Evolutionary conservation across 306 rosid genomes (phyloP).

Genomic region (Corylus avellana): DNA sequence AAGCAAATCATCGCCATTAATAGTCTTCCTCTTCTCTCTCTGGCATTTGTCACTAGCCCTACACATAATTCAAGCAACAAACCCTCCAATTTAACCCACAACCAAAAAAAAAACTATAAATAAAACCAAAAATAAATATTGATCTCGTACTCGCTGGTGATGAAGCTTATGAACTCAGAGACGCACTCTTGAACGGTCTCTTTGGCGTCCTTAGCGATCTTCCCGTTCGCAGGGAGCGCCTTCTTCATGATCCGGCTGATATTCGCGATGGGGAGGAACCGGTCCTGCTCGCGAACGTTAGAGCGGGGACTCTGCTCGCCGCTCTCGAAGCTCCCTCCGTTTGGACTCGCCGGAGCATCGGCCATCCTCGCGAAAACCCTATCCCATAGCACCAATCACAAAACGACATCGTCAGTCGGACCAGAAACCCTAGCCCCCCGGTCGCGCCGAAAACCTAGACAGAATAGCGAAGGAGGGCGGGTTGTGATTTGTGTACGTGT

Average conservation of each 20-base stretch:
- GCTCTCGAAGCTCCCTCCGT: slow-evolving; percentile 85
- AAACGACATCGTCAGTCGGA: slow-evolving; percentile 27
- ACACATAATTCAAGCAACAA: slow-evolving; percentile 19
- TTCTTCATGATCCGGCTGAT: slow-evolving; percentile 98
- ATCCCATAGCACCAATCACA: slow-evolving; percentile 17
- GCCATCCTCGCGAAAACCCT: slow-evolving; percentile 68
- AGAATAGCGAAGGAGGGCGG: background rate
- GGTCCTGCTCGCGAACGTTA: slow-evolving; percentile 83
- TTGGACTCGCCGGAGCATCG: slow-evolving; percentile 82
- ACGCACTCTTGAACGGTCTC: slow-evolving; percentile 98
- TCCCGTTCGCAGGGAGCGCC: slow-evolving; percentile 91
- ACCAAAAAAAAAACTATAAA: background rate
- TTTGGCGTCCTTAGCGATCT: slow-evolving; percentile 93
- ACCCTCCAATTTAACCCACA: slow-evolving; percentile 1
- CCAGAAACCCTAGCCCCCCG: slow-evolving; percentile 37
- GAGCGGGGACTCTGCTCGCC: slow-evolving; percentile 95
- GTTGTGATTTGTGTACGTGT: background rate
- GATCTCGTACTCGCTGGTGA: slow-evolving; percentile 80
- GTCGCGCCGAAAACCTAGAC: slow-evolving; percentile 23
- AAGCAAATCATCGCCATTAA: slow-evolving; percentile 94
- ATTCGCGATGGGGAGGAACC: slow-evolving; percentile 90
- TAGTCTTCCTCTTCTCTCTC: slow-evolving; percentile 96
- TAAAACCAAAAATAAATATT: background rate
- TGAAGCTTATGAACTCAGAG: slow-evolving; percentile 94
- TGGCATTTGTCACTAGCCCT: slow-evolving; percentile 99